A percentile compares a stretch with the other conserved stretches of the same genome.
Evolutionary conservation across 78 protist genomes (phyloP).

Genomic region (Bigelowiella natans): DNA sequence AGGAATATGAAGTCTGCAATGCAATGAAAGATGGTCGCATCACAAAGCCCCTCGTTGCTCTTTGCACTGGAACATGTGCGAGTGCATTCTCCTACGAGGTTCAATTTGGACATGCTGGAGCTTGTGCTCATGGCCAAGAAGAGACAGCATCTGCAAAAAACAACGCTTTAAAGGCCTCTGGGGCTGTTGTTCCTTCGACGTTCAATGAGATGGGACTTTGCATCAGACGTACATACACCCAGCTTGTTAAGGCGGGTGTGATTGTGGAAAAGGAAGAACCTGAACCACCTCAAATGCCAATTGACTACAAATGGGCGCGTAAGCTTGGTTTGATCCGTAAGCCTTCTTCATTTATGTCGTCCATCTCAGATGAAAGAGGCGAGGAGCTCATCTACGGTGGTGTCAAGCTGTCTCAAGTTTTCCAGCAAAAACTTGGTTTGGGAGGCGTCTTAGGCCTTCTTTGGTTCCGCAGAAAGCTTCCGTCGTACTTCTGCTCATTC

Average conservation of each 20-base stretch:
- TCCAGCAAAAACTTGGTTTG: slow-evolving; percentile 51
- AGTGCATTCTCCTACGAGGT: slow-evolving; percentile 35
- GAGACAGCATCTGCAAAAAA: slow-evolving; percentile 77
- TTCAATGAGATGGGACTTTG: slow-evolving; percentile 35
- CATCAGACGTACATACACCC: slow-evolving; percentile 37
- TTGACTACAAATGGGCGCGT: slow-evolving; percentile 70
- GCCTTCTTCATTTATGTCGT: slow-evolving; percentile 66
- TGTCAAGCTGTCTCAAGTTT: slow-evolving; percentile 50
- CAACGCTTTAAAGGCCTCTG: slow-evolving; percentile 59
- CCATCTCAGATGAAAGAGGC: slow-evolving; percentile 89
- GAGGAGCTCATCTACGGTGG: slow-evolving; percentile 68
- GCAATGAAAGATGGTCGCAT: slow-evolving; percentile 62
- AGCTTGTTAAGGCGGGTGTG: slow-evolving; percentile 25
- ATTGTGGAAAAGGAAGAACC: slow-evolving; percentile 34
- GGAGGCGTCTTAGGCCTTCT: slow-evolving; percentile 72
- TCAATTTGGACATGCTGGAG: slow-evolving; percentile 87
- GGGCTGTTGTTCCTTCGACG: slow-evolving; percentile 67
- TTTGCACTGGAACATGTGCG: slow-evolving; percentile 74
- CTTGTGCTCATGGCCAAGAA: slow-evolving; percentile 14
- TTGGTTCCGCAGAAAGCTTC: slow-evolving; percentile 79
- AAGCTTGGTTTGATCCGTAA: slow-evolving; percentile 74
- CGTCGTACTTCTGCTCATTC: slow-evolving; percentile 65
- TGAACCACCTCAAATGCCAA: slow-evolving; percentile 66
- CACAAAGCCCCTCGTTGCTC: slow-evolving; percentile 81
- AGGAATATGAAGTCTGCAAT: slow-evolving; percentile 66